phyloP scores from a whole-genome alignment of 2,329 filamentous ascomycete species.

The Claviceps fusiformis region DNA sequence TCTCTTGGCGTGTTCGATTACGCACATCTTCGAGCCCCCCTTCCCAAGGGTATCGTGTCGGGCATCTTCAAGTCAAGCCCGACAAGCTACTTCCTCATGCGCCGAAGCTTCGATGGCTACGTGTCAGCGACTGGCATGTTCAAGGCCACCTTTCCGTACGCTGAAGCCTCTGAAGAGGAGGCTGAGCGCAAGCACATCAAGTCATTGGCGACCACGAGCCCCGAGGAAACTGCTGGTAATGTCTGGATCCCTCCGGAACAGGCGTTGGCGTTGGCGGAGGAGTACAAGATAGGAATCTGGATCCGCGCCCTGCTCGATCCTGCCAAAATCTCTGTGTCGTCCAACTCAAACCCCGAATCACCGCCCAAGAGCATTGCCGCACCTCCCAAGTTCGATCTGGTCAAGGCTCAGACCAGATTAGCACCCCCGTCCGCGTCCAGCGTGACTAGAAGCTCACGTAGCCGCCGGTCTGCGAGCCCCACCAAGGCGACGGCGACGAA shows the following conservation, averaged over 20 bases:
- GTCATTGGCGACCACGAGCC: conserved; percentile 63
- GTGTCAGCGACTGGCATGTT: conserved; percentile 86
- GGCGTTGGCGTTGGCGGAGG: conserved; percentile 71
- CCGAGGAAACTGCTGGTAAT: conserved; percentile 89
- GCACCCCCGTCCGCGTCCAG: conserved; percentile 36
- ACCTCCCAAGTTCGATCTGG: conserved; percentile 64
- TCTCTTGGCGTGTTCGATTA: conserved; percentile 85
- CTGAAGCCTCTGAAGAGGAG: conserved; percentile 58
- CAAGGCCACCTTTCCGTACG: conserved; percentile 77
- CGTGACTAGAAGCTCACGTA: conserved; percentile 31
- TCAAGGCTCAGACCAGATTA: conserved; percentile 28
- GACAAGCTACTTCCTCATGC: conserved; percentile 94
- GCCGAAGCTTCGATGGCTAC: conserved; percentile 71
- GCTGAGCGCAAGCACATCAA: conserved; percentile 75
- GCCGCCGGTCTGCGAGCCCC: conserved; percentile 44
- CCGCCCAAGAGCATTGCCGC: conserved; percentile 64
- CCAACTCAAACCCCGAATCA: conserved; percentile 46
- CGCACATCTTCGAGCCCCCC: conserved; percentile 80
- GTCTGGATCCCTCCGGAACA: conserved; percentile 81
- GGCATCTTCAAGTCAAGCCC: conserved; percentile 87
- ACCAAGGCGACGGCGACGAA: conserved; percentile 35
- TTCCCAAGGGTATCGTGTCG: conserved; percentile 82
- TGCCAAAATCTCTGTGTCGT: conserved; percentile 53
- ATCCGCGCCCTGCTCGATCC: conserved; percentile 85
- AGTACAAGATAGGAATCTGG: conserved; percentile 80